Percentiles rank a stretch among this genome's conserved stretches.
Evolutionary conservation across 202 grass and related monocot genomes (phyloP).

Genomic region (Alloteropsis angusta): DNA sequence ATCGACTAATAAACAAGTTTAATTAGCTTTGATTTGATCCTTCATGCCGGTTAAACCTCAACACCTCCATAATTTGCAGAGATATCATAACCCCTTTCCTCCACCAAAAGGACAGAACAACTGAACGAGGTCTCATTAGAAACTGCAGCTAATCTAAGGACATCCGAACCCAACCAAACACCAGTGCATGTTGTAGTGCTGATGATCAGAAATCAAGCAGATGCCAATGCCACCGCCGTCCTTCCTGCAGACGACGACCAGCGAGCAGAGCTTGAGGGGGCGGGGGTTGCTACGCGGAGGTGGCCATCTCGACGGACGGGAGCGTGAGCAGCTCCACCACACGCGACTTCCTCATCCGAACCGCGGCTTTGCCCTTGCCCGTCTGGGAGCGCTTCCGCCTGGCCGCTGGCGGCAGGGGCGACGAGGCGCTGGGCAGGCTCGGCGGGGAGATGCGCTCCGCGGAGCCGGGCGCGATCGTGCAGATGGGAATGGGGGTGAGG

Average conservation of each 20-base stretch:
- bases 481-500: conserved; percentile 11
- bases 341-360: neutral
- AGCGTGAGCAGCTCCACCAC: conserved; percentile 33
- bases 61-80: neutral
- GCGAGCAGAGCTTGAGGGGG: neutral
- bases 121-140: neutral
- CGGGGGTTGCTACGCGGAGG: neutral
- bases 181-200: neutral
- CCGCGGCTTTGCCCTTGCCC: conserved; percentile 8
- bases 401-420: neutral
- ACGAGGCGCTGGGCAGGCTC: conserved; percentile 2
- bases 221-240: neutral
- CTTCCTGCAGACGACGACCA: neutral
- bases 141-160: neutral
- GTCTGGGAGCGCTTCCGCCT: neutral
- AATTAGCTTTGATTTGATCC: neutral
- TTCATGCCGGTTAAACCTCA: neutral
- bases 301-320: conserved; percentile 31
- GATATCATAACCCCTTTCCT: neutral
- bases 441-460: neutral
- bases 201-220: neutral
- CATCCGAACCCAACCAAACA: neutral
- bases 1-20: neutral
- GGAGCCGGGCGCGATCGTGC: neutral
- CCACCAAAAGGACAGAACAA: neutral